Evolutionary conservation across 2,329 filamentous ascomycete species (phyloP).

Genomic region (Endoconidiophora laricicola): DNA sequence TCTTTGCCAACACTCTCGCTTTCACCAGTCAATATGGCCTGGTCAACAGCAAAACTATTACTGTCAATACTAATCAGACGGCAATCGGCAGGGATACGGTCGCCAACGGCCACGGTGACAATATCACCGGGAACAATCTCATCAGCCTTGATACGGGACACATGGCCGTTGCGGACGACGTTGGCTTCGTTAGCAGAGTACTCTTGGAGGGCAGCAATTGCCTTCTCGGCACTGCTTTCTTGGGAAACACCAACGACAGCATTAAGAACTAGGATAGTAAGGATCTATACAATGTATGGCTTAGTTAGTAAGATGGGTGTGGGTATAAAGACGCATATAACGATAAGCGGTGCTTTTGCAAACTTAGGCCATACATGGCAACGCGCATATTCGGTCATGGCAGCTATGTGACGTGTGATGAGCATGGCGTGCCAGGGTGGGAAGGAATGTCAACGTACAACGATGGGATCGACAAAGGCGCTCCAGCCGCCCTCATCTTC

Average conservation of each 20-base stretch:
- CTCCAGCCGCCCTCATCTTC: slow-evolving; percentile 91
- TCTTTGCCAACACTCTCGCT: slow-evolving; percentile 94
- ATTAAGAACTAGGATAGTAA: slow-evolving; percentile 93
- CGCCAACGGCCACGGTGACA: slow-evolving; percentile 72
- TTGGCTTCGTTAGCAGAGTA: slow-evolving; percentile 98
- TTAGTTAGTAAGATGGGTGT: no score
- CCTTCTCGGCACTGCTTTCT: slow-evolving; percentile 96
- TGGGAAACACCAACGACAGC: slow-evolving; percentile 94
- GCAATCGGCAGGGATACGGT: slow-evolving; percentile 90
- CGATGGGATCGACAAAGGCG: slow-evolving; percentile 87
- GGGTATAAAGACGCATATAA: no score
- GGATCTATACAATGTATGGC: slow-evolving; percentile 41
- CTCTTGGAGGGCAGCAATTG: slow-evolving; percentile 93
- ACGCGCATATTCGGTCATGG: background rate
- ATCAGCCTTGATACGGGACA: slow-evolving; percentile 81
- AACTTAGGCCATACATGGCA: background rate
- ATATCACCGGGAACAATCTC: slow-evolving; percentile 92
- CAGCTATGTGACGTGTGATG: background rate
- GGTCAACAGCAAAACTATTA: slow-evolving; percentile 93
- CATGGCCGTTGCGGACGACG: slow-evolving; percentile 60
- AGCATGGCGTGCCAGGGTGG: background rate
- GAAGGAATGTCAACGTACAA: slow-evolving; percentile 43
- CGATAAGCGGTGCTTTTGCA: no score
- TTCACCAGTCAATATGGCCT: slow-evolving; percentile 92
- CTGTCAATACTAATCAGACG: slow-evolving; percentile 78